Evolutionary conservation across 108 stramenopile species (phyloP).

Genomic region (Cyclotella kingstonii): DNA sequence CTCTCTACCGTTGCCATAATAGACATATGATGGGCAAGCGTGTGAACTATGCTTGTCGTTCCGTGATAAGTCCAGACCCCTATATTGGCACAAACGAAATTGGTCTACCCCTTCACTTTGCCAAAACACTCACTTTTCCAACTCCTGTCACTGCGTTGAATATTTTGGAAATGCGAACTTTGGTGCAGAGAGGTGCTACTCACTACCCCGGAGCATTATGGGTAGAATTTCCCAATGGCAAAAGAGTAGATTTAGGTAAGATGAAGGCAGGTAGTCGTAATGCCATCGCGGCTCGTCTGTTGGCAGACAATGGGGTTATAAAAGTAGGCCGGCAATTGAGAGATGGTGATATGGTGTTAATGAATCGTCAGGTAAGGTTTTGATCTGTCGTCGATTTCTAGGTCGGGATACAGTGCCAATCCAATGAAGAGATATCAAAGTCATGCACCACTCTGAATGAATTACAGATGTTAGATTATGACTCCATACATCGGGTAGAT

Average conservation of each 20-base stretch:
- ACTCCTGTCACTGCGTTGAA: slow-evolving; percentile 95
- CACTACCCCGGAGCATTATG: slow-evolving; percentile 95
- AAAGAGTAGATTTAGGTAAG: slow-evolving; percentile 84
- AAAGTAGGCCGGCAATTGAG: slow-evolving; percentile 95
- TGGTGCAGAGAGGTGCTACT: slow-evolving; percentile 87
- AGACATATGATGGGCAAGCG: slow-evolving; percentile 99
- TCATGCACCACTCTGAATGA: slow-evolving; percentile 93
- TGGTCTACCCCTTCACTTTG: slow-evolving; percentile 96
- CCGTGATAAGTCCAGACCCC: slow-evolving; percentile 97
- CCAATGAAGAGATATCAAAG: slow-evolving; percentile 72
- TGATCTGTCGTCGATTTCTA: neutral
- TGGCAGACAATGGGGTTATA: slow-evolving; percentile 67
- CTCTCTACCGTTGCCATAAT: neutral
- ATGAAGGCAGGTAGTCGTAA: slow-evolving; percentile 81
- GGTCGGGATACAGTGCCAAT: neutral
- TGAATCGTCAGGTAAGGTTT: slow-evolving; percentile 93
- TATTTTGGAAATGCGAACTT: slow-evolving; percentile 78
- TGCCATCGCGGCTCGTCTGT: slow-evolving; percentile 82
- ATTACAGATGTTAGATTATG: slow-evolving; percentile 79
- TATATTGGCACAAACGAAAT: slow-evolving; percentile 98
- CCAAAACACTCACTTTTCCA: slow-evolving; percentile 90
- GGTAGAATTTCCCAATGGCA: slow-evolving; percentile 90
- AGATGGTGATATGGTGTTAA: slow-evolving; percentile 95
- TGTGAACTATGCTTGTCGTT: slow-evolving; percentile 96
- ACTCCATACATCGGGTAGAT: slow-evolving; percentile 51